Evolutionary conservation across 163 green algal species (phyloP).

Genomic region (Chlamydomonas reinhardtii): DNA sequence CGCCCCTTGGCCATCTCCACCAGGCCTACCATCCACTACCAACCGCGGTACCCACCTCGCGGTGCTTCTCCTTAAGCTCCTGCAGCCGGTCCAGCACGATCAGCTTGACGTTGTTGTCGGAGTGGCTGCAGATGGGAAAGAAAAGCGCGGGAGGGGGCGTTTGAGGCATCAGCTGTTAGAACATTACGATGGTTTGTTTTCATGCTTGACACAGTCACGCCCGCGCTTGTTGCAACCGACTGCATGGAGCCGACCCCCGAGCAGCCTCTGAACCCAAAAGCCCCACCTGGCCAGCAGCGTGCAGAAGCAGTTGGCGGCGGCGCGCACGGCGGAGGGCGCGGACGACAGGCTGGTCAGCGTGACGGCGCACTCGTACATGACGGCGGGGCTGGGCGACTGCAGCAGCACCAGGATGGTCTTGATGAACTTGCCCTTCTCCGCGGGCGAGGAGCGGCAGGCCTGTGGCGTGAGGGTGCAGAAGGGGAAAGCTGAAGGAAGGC

Average conservation of each 20-base stretch:
- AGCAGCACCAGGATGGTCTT: conserved; percentile 96
- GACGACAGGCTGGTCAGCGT: conserved; percentile 92
- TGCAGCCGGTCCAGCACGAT: conserved; percentile 98
- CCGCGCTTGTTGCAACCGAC: too few species aligned
- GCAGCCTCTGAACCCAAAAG: too few species aligned
- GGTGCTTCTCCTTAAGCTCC: conserved; percentile 91
- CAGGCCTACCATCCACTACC: too few species aligned
- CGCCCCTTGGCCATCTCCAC: too few species aligned
- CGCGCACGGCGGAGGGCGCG: conserved; percentile 96
- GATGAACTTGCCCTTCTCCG: conserved; percentile 96
- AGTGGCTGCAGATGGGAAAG: conserved; percentile 67
- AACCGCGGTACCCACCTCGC: conserved; percentile 76
- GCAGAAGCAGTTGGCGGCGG: conserved; percentile 98
- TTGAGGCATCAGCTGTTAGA: too few species aligned
- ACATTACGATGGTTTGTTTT: too few species aligned
- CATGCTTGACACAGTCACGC: too few species aligned
- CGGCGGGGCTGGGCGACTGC: conserved; percentile 71
- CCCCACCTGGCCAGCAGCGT: conserved; percentile 59
- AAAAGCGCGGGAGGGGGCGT: too few species aligned
- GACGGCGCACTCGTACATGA: conserved; percentile 97
- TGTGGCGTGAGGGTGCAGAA: conserved; percentile 20
- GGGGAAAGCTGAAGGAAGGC: too few species aligned
- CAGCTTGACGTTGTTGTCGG: conserved; percentile 99
- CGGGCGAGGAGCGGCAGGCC: conserved; percentile 87
- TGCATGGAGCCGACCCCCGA: too few species aligned